Evolutionary conservation across 2,329 filamentous ascomycete genomes (phyloP).

Genomic region (Didymella arachidicola): DNA sequence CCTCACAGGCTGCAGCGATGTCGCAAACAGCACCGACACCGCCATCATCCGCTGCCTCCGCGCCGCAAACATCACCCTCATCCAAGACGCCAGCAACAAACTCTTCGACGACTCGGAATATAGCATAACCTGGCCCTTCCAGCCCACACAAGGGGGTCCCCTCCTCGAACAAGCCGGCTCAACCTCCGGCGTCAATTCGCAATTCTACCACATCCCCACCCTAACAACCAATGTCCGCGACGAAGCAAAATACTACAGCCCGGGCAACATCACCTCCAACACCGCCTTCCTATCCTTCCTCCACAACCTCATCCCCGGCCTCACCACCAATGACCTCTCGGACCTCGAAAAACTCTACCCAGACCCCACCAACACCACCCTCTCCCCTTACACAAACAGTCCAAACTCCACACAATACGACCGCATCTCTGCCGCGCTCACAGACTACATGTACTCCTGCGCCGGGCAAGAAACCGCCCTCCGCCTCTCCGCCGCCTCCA

Average conservation of each 20-base stretch:
- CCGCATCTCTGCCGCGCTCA: conserved; percentile 52
- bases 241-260: conserved; percentile 37
- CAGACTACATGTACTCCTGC: conserved; percentile 58
- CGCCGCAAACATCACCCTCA: conserved; percentile 45
- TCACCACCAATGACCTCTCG: conserved; percentile 25
- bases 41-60: conserved; percentile 51
- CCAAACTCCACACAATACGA: conserved; percentile 57
- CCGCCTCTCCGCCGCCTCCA: conserved; percentile 44
- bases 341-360: conserved; percentile 39
- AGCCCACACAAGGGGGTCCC: conserved; percentile 54
- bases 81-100: conserved; percentile 47
- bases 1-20: conserved; percentile 27
- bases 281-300: conserved; percentile 44
- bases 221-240: conserved; percentile 47
- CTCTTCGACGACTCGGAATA: conserved; percentile 48
- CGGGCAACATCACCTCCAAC: conserved; percentile 42
- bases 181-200: conserved; percentile 27
- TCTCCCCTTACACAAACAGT: conserved; percentile 49
- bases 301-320: conserved; percentile 32
- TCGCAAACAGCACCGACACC: conserved; percentile 38
- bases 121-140: conserved; percentile 57
- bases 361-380: conserved; percentile 26
- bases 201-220: conserved; percentile 38
- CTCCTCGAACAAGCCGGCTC: conserved; percentile 57
- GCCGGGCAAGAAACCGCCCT: conserved; percentile 56